Base-by-base conservation (phyloP, 805 yeast genomes). In the Naumovozyma castellii region DNA sequence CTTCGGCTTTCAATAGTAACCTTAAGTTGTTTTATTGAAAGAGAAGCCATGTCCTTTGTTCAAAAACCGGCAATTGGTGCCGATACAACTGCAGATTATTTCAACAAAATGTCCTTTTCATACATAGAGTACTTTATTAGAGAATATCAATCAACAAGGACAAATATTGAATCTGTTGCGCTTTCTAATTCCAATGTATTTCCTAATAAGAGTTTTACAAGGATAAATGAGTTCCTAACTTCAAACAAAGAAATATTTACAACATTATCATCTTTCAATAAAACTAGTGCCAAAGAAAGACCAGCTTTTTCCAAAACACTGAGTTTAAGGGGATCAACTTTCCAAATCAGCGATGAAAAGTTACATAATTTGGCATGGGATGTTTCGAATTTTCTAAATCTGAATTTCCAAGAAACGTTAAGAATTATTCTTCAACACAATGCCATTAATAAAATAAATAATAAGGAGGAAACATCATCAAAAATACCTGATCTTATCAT, bases 371-470 rank as follows among this genome's bases (percentile, higher is more conserved):
- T 12, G 13, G 74, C 80, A 4, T 44, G 51, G 4, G 62, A 60
- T 14, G 50, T 78, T 25, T 53, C 75, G 2, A 46, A 60, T 1
- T 16, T 60, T 2, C 55, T 78, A 22, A 48, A 60, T 0, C 41
- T 76, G 4, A 71, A 71, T 46, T 50, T 53, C 14, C 43, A 57
- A 5, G 83, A 79, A 48, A 63, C 68, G 1, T 56, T 73, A n/a
- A 66, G 81, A 49, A 59, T 76, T 3, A 19, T 48, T 3, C 39
- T 43, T 5, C 43, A 38, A 33, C 27, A 22, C 27, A 62, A 73
- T 3, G 44, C 59, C 12, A 73, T 68, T 36, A 56, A 71, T 0
- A 58, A 62, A 39, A 47, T 59, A 35, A 54, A 66, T 45, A 55
- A 34, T 36, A 50, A 66, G 29, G 43, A 64, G 14, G 37, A 54